These are phyloP conservation scores for Leccinellum luteum DNA, from an alignment of 768 basidiomycete species.

Conservation along the genomic window DNA sequence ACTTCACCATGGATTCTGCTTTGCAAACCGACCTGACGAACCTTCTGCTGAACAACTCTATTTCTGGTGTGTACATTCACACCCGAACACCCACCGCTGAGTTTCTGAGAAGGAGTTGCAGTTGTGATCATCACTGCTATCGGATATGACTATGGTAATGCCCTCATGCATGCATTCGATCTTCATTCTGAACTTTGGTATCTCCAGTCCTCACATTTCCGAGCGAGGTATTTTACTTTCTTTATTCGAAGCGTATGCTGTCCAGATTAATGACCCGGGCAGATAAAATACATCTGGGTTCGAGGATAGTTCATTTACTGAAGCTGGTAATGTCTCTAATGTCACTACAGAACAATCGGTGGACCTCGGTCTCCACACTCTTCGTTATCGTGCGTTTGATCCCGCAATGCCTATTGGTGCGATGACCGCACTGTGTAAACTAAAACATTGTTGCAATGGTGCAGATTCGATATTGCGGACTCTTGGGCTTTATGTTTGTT, in stretches of 20 bases:
- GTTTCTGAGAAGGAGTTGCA: background rate
- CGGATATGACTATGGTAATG: background rate
- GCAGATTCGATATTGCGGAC: background rate
- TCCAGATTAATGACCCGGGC: background rate
- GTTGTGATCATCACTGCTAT: background rate
- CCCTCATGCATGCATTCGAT: background rate
- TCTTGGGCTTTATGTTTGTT: background rate
- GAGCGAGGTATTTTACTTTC: constrained; percentile 3
- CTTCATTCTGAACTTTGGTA: background rate
- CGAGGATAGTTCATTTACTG: background rate
- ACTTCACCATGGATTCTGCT: background rate
- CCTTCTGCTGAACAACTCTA: background rate
- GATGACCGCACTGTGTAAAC: background rate
- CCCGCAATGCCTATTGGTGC: background rate
- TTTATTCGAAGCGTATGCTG: background rate
- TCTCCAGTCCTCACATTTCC: constrained; percentile 9
- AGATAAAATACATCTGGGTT: constrained; percentile 19
- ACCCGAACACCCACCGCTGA: background rate
- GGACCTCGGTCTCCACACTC: constrained; percentile 10
- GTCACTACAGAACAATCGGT: background rate
- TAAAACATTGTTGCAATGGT: background rate
- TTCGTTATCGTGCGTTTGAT: constrained; percentile 10
- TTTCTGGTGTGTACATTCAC: background rate
- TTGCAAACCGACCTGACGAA: background rate
- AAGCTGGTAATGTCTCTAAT: background rate